Evolutionary conservation across 176 grass and related monocot genomes (phyloP).

Genomic region (Oryza brachyantha): DNA sequence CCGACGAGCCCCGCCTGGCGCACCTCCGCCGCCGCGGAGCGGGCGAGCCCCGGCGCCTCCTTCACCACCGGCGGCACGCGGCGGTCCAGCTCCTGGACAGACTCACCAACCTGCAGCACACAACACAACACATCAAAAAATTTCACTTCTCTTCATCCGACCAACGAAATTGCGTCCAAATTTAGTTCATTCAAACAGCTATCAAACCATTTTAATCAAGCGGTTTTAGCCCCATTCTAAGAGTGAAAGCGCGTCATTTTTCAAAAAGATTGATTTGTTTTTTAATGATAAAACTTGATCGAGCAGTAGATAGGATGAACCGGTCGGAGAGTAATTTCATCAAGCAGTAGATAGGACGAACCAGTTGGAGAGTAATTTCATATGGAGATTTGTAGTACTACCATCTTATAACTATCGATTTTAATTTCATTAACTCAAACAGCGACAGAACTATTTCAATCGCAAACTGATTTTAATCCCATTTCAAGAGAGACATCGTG

Average conservation of each 20-base stretch:
- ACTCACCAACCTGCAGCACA: constrained; percentile 47
- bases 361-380: neutral
- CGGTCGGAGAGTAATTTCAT: neutral
- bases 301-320: neutral
- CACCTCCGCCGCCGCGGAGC: constrained; percentile 64
- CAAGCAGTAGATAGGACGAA: neutral
- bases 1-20: constrained; percentile 57
- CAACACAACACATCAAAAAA: neutral
- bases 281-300: neutral
- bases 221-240: neutral
- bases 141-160: no score
- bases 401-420: no score
- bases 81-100: constrained; percentile 64
- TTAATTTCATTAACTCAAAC: no score
- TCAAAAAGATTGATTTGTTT: neutral
- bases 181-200: neutral
- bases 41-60: constrained; percentile 46
- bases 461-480: neutral
- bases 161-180: neutral
- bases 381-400: neutral
- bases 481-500: neutral
- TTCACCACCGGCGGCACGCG: constrained; percentile 68
- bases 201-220: neutral
- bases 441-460: neutral
- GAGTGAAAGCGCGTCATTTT: neutral